A percentile compares a stretch with the other conserved stretches of the same genome.
Evolutionary conservation across 129 eudicot genomes (phyloP).

Genomic region (Centrapalus pauciflorus): DNA sequence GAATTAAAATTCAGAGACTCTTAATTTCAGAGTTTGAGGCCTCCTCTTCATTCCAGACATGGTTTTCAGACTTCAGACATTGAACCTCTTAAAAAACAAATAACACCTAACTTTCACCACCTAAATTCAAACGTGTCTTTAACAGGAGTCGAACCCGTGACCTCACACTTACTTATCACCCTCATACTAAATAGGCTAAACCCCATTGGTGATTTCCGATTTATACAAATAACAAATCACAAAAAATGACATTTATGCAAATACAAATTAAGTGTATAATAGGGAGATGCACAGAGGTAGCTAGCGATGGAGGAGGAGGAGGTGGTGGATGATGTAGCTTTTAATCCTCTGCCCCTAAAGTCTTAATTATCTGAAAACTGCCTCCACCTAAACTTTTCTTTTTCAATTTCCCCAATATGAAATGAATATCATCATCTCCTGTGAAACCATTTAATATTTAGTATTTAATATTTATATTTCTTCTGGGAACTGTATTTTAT

Average conservation of each 20-base stretch:
- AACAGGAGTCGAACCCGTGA: no score
- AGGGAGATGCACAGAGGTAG: no score
- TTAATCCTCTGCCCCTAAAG: conserved; percentile 14
- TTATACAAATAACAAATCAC: neutral
- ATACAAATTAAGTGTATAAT: neutral
- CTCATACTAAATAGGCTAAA: neutral
- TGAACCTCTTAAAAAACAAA: no score
- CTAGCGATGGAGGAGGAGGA: conserved; percentile 10
- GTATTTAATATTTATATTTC: neutral
- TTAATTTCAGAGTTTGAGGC: no score
- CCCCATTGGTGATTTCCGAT: neutral
- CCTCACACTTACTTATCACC: no score
- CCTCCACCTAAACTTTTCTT: neutral
- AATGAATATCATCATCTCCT: no score
- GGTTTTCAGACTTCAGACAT: neutral
- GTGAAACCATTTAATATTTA: conserved; percentile 14
- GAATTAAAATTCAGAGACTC: no score
- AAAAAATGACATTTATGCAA: conserved; percentile 12
- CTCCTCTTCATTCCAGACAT: no score
- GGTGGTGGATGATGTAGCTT: neutral
- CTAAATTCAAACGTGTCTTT: no score
- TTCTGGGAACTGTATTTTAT: conserved; percentile 9
- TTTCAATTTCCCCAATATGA: neutral
- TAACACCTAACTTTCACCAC: no score
- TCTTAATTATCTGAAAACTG: conserved; percentile 14